These are phyloP conservation scores for Backusella westeae DNA, from an alignment of 192 early-diverging fungal genomes.

Conservation along the genomic window DNA sequence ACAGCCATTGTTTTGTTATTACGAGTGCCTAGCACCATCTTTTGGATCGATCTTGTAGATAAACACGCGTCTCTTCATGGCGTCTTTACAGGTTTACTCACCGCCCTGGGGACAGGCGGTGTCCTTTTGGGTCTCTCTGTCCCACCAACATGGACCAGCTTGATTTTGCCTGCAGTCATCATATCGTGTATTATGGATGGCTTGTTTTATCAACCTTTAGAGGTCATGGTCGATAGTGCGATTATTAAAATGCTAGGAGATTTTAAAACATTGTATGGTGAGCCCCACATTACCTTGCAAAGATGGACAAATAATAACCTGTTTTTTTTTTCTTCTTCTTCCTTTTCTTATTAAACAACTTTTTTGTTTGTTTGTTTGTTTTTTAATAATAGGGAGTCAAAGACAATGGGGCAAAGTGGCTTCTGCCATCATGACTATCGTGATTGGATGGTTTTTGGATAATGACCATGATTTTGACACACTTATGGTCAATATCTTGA, in stretches of 20 bases:
- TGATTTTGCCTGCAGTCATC: conserved; percentile 5
- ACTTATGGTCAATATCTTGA: conserved; percentile 15
- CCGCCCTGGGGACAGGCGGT: conserved; percentile 12
- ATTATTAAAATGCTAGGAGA: conserved; percentile 30
- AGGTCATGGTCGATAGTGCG: conserved; percentile 18
- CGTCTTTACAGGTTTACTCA: conserved; percentile 16
- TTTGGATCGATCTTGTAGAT: conserved; percentile 20
- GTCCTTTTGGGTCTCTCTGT: conserved; percentile 13
- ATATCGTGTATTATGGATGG: conserved; percentile 25
- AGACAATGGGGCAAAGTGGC: conserved; percentile 17
- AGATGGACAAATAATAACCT: background rate
- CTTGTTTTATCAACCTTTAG: conserved; percentile 18
- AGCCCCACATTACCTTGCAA: background rate
- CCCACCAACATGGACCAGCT: conserved; percentile 13
- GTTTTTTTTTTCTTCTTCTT: background rate
- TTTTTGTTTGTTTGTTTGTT: background rate
- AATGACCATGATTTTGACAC: conserved; percentile 31
- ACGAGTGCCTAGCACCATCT: background rate
- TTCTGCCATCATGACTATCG: conserved; percentile 8
- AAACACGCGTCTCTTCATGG: conserved; percentile 12
- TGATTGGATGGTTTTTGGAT: conserved; percentile 24
- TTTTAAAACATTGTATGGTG: conserved; percentile 29
- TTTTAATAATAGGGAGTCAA: conserved; percentile 12
- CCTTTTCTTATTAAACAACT: background rate
- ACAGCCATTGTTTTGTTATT: background rate